These are phyloP conservation scores for Pseudevernia furfuracea DNA, from an alignment of 495 filamentous ascomycete genomes.

Conservation along the genomic window DNA sequence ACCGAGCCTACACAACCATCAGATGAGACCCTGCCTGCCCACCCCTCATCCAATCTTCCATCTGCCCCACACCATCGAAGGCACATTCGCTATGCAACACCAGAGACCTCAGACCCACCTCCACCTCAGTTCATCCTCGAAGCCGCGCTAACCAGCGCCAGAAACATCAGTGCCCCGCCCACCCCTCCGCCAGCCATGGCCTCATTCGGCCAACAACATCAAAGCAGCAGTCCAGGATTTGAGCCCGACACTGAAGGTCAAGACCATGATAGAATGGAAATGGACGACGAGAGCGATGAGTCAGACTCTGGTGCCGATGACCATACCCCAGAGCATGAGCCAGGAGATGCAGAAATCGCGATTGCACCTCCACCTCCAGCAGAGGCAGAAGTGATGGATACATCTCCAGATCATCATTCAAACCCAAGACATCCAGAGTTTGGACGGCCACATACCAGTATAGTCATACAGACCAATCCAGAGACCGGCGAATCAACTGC, in stretches of 20 bases:
- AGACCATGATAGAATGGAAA: constrained; percentile 30
- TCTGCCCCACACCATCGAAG: constrained; percentile 12
- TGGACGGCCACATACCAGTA: constrained; percentile 4
- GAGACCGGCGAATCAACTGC: constrained; percentile 12
- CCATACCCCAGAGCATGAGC: constrained; percentile 16
- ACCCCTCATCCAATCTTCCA: constrained; percentile 1
- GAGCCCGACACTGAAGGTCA: constrained; percentile 19
- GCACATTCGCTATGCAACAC: constrained; percentile 18
- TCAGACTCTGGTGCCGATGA: constrained; percentile 15
- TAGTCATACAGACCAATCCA: constrained; percentile 7
- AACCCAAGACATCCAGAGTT: constrained; percentile 4
- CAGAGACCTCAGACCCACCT: constrained; percentile 13
- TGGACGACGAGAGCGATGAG: constrained; percentile 23
- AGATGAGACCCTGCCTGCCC: constrained; percentile 8
- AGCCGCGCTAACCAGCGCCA: constrained; percentile 10
- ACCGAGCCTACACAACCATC: not conserved
- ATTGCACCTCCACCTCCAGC: not conserved
- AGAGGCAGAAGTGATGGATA: constrained; percentile 26
- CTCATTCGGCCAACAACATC: constrained; percentile 1
- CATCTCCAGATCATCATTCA: constrained; percentile 21
- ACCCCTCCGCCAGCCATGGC: not conserved
- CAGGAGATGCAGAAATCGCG: constrained; percentile 7
- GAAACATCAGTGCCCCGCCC: constrained; percentile 12
- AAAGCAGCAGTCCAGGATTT: not conserved
- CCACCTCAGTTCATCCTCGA: constrained; percentile 18